These are phyloP conservation scores for Basidiobolus meristosporus DNA, from an alignment of 371 early-diverging fungal species.

Conservation along the genomic window DNA sequence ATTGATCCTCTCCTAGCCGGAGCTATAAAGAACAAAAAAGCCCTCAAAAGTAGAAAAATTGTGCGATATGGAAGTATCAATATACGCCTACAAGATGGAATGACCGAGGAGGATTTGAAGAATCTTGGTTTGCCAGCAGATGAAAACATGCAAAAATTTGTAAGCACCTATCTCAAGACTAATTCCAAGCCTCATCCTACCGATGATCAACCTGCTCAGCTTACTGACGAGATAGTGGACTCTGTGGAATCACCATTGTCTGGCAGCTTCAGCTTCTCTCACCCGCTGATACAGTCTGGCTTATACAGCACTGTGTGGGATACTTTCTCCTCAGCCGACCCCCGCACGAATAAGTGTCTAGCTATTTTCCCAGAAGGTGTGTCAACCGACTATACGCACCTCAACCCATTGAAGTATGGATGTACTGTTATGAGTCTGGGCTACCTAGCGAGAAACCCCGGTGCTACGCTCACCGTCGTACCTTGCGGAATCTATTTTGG, in stretches of 20 bases:
- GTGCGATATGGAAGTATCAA: constrained; percentile 12
- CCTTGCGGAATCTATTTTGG: constrained; percentile 17
- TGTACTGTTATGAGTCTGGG: constrained; percentile 17
- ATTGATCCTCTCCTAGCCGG: no score
- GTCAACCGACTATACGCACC: constrained; percentile 14
- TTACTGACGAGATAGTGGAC: not conserved
- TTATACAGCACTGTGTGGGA: constrained; percentile 14
- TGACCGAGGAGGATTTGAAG: constrained; percentile 5
- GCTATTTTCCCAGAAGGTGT: constrained; percentile 16
- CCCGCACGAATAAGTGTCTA: constrained; percentile 5
- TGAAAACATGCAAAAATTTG: no score
- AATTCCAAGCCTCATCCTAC: not conserved
- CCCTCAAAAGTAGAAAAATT: constrained; percentile 6
- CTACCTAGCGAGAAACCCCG: constrained; percentile 11
- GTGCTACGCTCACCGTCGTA: constrained; percentile 10
- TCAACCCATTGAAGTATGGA: constrained; percentile 15
- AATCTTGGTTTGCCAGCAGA: not conserved
- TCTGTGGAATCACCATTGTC: constrained; percentile 6
- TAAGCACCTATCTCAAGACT: no score
- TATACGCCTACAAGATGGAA: constrained; percentile 14
- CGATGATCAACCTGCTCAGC: not conserved
- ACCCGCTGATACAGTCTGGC: constrained; percentile 11
- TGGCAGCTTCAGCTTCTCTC: constrained; percentile 9
- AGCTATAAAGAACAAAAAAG: no score
- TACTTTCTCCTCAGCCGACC: constrained; percentile 8